A percentile compares a stretch with the other conserved stretches of the same genome.
Evolutionary conservation across 2,329 filamentous ascomycete genomes (phyloP).

Genomic region (Cryphonectria carpinicola): DNA sequence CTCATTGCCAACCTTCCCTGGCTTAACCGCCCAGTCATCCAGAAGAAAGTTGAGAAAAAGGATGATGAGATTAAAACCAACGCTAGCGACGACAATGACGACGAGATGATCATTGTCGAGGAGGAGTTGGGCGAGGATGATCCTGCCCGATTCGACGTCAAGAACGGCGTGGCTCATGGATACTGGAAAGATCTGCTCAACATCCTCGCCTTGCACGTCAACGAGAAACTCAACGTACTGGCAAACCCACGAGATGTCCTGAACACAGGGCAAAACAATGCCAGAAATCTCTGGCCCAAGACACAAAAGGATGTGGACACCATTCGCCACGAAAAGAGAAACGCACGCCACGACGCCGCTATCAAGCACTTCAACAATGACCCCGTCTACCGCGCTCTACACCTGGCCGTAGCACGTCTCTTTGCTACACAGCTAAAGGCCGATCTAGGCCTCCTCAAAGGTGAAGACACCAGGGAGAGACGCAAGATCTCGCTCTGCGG

Average conservation of each 20-base stretch:
- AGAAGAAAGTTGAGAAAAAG: constrained; percentile 53
- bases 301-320: constrained; percentile 33
- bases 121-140: constrained; percentile 43
- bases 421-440: constrained; percentile 58
- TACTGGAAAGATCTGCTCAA: constrained; percentile 68
- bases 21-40: constrained; percentile 58
- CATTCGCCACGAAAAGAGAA: constrained; percentile 38
- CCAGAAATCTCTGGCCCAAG: constrained; percentile 29
- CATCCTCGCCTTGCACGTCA: constrained; percentile 55
- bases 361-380: constrained; percentile 46
- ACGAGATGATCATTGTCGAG: constrained; percentile 42
- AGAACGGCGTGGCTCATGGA: constrained; percentile 57
- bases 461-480: constrained; percentile 44
- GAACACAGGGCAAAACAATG: constrained; percentile 40
- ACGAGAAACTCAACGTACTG: constrained; percentile 49
- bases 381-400: constrained; percentile 53
- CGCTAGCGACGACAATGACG: constrained; percentile 30
- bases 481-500: constrained; percentile 57
- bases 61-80: constrained; percentile 34
- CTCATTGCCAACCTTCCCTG: constrained; percentile 57
- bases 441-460: constrained; percentile 49
- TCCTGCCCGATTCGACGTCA: constrained; percentile 44
- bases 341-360: constrained; percentile 46
- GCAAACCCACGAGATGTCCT: constrained; percentile 46
- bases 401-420: constrained; percentile 57